Evolutionary conservation across 768 basidiomycete genomes (phyloP), one percentile per base, ranked within the genome.

Genomic region (Multifurca ochricompacta): DNA sequence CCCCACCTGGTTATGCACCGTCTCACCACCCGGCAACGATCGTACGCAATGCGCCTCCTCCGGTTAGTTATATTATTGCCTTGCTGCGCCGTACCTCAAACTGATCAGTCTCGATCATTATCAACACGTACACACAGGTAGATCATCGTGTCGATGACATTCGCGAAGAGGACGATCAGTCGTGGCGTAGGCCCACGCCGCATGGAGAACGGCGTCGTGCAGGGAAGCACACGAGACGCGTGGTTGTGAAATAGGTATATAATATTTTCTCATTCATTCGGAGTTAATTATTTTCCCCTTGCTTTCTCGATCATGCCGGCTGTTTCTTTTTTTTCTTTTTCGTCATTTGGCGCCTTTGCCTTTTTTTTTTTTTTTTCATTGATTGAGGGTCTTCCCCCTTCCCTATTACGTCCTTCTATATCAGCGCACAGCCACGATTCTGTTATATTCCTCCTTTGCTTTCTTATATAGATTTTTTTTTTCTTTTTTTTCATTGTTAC

Each of bases 151-250:
- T 19, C 19, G 81, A 82, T 16, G 81, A 80, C 35, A 76, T 74
- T 62, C 70, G 69, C 53, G 76, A 77, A 54, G 81, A 84, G 51
- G 86, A 87, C 64, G 85, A 56, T 51, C 41, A 88, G 58, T 71
- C 81, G 25, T 88, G 86, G 86, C 72, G 80, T 28, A 71, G 78
- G 40, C 83, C 86, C 1, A 87, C 81, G 68, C 85, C 87, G 19
- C 81, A 83, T 63, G 77, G 78, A 36, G 86, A 87, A 66, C 79
- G 87, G 21, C 73, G 87, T 51, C 74, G 87, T 53, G 87, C 87
- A 48, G 87, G 87, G 46, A 90, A 90, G 66, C 87, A 89, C 65
- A 89, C 87, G 21, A 76, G 74, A 63, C 78, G 87, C 49, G 81
- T 88, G 31, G 79, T 88, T 39, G 67, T 68, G 48, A 67, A 65